Conservation (phyloP, 2,329 filamentous ascomycete genomes). For the Botrytis elliptica region DNA sequence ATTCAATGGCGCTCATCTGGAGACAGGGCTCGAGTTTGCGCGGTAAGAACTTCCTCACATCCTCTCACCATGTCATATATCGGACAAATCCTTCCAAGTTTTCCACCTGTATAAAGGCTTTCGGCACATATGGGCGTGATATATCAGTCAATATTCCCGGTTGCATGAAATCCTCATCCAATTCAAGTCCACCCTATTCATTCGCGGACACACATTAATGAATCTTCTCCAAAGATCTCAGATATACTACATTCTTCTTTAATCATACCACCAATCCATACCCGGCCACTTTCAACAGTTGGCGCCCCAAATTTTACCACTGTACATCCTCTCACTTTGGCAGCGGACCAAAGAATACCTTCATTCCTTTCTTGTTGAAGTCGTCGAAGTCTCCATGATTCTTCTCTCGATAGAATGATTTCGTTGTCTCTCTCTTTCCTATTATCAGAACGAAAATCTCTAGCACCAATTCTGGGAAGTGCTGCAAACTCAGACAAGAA, state of each 20-base stretch:
- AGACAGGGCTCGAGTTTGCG: background rate
- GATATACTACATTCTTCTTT: conserved; percentile 70
- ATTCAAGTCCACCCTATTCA: background rate
- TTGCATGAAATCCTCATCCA: background rate
- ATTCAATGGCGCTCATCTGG: background rate
- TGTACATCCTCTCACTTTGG: conserved; percentile 76
- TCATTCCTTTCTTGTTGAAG: conserved; percentile 57
- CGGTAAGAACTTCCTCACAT: background rate
- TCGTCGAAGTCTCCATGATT: conserved; percentile 55
- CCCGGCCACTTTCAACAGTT: conserved; percentile 75
- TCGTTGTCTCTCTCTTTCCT: conserved; percentile 46
- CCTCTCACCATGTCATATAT: background rate
- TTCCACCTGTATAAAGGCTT: background rate
- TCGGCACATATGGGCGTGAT: background rate
- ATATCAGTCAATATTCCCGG: background rate
- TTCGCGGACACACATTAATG: conserved; percentile 70
- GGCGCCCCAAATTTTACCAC: conserved; percentile 87
- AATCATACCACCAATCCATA: conserved; percentile 78
- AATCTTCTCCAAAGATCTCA: conserved; percentile 73
- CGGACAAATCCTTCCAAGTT: background rate
- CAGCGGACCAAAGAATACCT: conserved; percentile 77
- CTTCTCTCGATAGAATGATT: conserved; percentile 43
- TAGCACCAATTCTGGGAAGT: conserved; percentile 77
- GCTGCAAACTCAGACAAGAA: conserved; percentile 76
- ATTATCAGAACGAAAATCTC: conserved; percentile 67